Evolutionary conservation across 164 flowering plant species (phyloP).

Genomic region (Macadamia integrifolia): DNA sequence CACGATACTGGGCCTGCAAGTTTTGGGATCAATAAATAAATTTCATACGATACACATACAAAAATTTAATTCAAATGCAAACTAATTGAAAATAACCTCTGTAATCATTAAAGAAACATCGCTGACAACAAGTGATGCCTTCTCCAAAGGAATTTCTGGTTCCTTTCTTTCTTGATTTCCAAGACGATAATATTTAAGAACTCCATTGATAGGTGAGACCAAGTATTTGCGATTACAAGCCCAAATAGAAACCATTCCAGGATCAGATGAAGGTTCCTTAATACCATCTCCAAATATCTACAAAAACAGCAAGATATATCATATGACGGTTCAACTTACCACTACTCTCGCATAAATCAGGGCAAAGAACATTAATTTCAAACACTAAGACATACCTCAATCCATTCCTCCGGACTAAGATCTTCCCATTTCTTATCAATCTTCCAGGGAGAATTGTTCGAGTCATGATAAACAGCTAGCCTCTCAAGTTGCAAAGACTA

Average conservation of each 20-base stretch:
- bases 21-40: constrained; percentile 1
- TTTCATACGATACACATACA: neutral
- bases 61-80: neutral
- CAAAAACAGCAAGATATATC: neutral
- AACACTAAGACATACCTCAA: constrained; percentile 63
- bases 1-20: constrained; percentile 86
- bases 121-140: constrained; percentile 67
- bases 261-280: constrained; percentile 44
- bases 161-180: constrained; percentile 92
- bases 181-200: constrained; percentile 83
- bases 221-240: constrained; percentile 66
- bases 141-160: constrained; percentile 82
- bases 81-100: constrained; percentile 49
- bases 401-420: constrained; percentile 83
- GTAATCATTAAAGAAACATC: constrained; percentile 81
- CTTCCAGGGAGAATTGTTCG: constrained; percentile 70
- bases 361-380: neutral
- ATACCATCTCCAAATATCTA: constrained; percentile 98
- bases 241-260: constrained; percentile 41
- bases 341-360: too few species aligned
- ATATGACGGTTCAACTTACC: neutral
- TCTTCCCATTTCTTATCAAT: constrained; percentile 85
- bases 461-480: constrained; percentile 93
- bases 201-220: constrained; percentile 93
- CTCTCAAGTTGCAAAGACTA: constrained; percentile 97